Evolutionary conservation across 2,329 filamentous ascomycete genomes (phyloP).

Genomic region (Cercospora citrullina): DNA sequence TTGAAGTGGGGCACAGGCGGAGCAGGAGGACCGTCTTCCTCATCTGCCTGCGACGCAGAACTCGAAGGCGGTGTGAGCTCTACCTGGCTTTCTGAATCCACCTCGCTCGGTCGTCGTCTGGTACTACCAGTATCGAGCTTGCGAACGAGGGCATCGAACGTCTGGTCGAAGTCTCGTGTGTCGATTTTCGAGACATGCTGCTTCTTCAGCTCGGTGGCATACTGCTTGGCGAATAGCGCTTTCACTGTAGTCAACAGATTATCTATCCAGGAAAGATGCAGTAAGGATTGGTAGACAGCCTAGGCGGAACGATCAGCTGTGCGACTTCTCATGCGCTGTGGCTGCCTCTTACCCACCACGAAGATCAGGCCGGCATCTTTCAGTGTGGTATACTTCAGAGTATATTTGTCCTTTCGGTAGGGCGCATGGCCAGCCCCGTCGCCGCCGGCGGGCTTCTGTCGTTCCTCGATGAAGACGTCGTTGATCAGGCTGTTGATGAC

Average conservation of each 20-base stretch:
- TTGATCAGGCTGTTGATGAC: slow-evolving; percentile 93
- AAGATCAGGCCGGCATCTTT: slow-evolving; percentile 96
- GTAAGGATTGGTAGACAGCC: slow-evolving; percentile 94
- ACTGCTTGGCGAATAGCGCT: slow-evolving; percentile 86
- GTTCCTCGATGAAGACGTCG: slow-evolving; percentile 97
- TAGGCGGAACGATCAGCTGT: slow-evolving; percentile 44
- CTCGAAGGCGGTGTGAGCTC: slow-evolving; percentile 57
- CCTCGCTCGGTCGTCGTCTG: slow-evolving; percentile 30
- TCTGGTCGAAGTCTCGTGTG: slow-evolving; percentile 80
- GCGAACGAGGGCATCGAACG: slow-evolving; percentile 89
- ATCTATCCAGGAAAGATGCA: slow-evolving; percentile 96
- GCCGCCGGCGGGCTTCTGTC: slow-evolving; percentile 59
- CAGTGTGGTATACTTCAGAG: slow-evolving; percentile 85
- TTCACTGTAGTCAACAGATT: slow-evolving; percentile 93
- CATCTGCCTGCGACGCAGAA: slow-evolving; percentile 49
- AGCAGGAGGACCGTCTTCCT: slow-evolving; percentile 55
- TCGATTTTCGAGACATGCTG: slow-evolving; percentile 75
- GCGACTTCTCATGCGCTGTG: neutral
- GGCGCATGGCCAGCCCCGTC: slow-evolving; percentile 60
- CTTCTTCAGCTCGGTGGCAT: slow-evolving; percentile 81
- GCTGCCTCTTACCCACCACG: slow-evolving; percentile 62
- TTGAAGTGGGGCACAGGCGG: slow-evolving; percentile 51
- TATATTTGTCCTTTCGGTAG: slow-evolving; percentile 91
- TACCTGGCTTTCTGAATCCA: slow-evolving; percentile 37
- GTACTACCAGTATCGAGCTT: slow-evolving; percentile 64